Conservation (phyloP, 225 moss, liverwort and hornwort genomes). For the Antitrichia curtipendula region DNA sequence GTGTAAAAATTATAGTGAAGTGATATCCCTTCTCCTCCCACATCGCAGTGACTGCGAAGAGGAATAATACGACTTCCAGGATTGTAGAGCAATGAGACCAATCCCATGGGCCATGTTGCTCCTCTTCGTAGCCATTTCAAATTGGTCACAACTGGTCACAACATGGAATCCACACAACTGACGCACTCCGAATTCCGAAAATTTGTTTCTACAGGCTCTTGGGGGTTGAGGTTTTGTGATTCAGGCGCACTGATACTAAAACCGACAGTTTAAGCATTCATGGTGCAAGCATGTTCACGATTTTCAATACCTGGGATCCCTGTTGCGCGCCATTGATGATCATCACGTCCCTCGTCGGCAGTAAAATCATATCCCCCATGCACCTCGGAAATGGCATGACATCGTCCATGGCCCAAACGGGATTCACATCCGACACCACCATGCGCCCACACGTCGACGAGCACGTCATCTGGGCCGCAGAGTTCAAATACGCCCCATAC, state of each 20-base stretch:
- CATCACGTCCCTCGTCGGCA: slow-evolving; percentile 60
- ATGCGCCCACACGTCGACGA: slow-evolving; percentile 40
- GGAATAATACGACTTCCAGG: not conserved
- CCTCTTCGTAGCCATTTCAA: not conserved
- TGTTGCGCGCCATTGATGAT: slow-evolving; percentile 83
- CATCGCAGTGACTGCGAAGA: not conserved
- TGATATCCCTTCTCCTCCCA: not conserved
- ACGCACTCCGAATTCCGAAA: not conserved
- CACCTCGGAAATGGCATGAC: slow-evolving; percentile 57
- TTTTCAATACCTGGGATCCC: slow-evolving; percentile 7
- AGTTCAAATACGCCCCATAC: slow-evolving; percentile 41
- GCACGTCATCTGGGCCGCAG: slow-evolving; percentile 21
- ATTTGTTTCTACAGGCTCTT: not conserved
- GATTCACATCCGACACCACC: not conserved
- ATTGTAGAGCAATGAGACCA: not conserved
- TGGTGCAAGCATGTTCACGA: not conserved
- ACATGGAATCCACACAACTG: not conserved
- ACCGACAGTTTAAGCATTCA: not conserved
- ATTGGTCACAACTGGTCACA: not conserved
- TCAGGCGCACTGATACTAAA: not conserved
- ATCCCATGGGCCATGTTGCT: not conserved
- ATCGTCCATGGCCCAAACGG: slow-evolving; percentile 60
- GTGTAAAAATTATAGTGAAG: not conserved
- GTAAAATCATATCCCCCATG: slow-evolving; percentile 83
- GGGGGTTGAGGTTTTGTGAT: not conserved